Evolutionary conservation across 495 filamentous ascomycete genomes (phyloP).

Genomic region (Hypoxylon cercidicola): DNA sequence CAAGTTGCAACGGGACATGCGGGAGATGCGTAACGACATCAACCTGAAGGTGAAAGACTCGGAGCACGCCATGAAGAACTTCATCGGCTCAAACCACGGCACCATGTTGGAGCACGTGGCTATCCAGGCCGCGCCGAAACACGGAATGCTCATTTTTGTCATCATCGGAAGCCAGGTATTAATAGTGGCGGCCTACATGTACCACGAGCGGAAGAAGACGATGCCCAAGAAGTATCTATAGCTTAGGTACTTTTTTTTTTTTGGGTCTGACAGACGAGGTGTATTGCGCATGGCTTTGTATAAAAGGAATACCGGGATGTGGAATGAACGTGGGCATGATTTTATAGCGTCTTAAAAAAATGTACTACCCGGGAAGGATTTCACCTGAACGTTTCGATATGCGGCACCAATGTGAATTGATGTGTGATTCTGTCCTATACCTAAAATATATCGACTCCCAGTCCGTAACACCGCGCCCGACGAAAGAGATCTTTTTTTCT

Average conservation of each 20-base stretch:
- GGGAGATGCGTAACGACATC: slow-evolving; percentile 60
- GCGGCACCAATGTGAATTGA: not conserved
- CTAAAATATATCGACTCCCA: not conserved
- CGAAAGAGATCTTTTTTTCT: slow-evolving; percentile 1
- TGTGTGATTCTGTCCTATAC: not conserved
- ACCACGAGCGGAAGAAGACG: slow-evolving; percentile 84
- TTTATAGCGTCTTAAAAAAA: slow-evolving; percentile 28
- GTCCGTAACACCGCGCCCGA: not conserved
- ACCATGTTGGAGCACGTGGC: slow-evolving; percentile 68
- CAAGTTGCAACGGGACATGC: slow-evolving; percentile 74
- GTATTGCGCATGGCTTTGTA: slow-evolving; percentile 29
- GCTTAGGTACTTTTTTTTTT: not conserved
- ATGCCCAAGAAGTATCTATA: slow-evolving; percentile 94
- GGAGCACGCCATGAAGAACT: slow-evolving; percentile 76
- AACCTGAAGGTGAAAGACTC: slow-evolving; percentile 69
- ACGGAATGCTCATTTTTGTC: slow-evolving; percentile 78
- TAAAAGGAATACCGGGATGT: slow-evolving; percentile 38
- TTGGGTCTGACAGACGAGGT: not conserved
- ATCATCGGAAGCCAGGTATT: slow-evolving; percentile 80
- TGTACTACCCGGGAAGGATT: slow-evolving; percentile 20
- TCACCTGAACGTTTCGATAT: slow-evolving; percentile 5
- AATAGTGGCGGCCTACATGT: slow-evolving; percentile 72
- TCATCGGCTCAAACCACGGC: slow-evolving; percentile 76
- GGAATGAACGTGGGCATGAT: slow-evolving; percentile 31
- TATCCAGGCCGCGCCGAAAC: slow-evolving; percentile 66